Conservation (phyloP, 257 asterid species). For the Fraxinus americana region DNA sequence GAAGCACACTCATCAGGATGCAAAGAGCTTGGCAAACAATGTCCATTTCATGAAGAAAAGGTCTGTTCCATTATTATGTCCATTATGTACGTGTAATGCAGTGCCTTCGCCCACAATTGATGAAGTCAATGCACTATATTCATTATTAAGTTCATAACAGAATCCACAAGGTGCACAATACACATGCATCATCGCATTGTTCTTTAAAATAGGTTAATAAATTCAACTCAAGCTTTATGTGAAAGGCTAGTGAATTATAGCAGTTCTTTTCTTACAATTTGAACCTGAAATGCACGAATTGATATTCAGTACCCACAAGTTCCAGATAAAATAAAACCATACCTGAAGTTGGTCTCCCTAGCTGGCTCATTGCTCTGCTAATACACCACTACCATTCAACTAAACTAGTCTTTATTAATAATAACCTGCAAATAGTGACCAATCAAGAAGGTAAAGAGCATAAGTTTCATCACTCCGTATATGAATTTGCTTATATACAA, state of each 20-base stretch:
- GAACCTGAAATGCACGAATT: not conserved
- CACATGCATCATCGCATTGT: not conserved
- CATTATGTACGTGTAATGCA: not conserved
- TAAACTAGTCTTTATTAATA: constrained; percentile 20
- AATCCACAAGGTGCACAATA: not conserved
- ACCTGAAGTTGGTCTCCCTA: constrained; percentile 66
- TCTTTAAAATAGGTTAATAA: not conserved
- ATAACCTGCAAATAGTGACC: constrained; percentile 35
- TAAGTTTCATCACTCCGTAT: not conserved
- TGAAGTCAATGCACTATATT: not conserved
- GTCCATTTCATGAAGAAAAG: not conserved
- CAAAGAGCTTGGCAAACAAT: not conserved
- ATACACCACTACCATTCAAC: constrained; percentile 46
- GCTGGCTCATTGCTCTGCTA: constrained; percentile 55
- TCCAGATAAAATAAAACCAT: constrained; percentile 16
- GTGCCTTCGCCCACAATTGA: not conserved
- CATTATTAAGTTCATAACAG: not conserved
- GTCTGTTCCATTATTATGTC: not conserved
- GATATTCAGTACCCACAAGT: not conserved
- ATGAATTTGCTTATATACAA: not conserved
- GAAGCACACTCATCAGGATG: not conserved
- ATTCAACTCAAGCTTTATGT: not conserved
- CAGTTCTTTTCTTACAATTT: not conserved
- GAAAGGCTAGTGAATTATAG: not conserved
- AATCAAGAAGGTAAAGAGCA: constrained; percentile 9